phyloP scores from a whole-genome alignment of 257 asterid genomes.

The Jacaranda copaia region DNA sequence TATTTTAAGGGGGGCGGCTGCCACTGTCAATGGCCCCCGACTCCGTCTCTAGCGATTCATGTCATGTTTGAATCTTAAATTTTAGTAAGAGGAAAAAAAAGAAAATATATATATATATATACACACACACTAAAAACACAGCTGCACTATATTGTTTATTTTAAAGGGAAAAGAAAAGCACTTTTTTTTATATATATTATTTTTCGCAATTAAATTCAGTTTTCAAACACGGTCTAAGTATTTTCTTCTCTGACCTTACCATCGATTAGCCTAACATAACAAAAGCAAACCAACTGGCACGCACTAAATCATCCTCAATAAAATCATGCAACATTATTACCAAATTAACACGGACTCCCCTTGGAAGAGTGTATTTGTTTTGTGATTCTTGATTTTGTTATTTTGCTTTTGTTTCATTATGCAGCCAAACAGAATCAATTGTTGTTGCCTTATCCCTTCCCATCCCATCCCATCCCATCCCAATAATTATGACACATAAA shows the following conservation, averaged over 20 bases:
- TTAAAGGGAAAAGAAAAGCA: background rate
- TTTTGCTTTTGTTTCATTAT: slow-evolving; percentile 36
- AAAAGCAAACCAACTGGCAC: slow-evolving; percentile 34
- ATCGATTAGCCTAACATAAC: background rate
- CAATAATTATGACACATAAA: background rate
- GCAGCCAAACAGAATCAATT: slow-evolving; percentile 9
- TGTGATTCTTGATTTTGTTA: slow-evolving; percentile 34
- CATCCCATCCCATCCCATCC: no score
- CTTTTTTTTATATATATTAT: background rate
- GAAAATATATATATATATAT: background rate
- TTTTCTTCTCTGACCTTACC: no score
- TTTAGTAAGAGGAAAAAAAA: background rate
- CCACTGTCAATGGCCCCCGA: no score
- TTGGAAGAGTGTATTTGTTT: slow-evolving; percentile 39
- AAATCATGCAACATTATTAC: slow-evolving; percentile 21
- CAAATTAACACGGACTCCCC: slow-evolving; percentile 28
- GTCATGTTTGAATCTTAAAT: background rate
- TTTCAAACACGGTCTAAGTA: background rate
- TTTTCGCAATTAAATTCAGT: no score
- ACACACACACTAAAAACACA: background rate
- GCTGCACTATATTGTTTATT: background rate
- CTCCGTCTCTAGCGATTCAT: no score
- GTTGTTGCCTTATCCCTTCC: background rate
- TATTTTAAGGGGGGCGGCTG: no score
- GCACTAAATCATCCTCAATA: slow-evolving; percentile 32